phyloP scores from a whole-genome alignment of 192 early-diverging fungal genomes.

The Gaertneriomyces sp. region DNA sequence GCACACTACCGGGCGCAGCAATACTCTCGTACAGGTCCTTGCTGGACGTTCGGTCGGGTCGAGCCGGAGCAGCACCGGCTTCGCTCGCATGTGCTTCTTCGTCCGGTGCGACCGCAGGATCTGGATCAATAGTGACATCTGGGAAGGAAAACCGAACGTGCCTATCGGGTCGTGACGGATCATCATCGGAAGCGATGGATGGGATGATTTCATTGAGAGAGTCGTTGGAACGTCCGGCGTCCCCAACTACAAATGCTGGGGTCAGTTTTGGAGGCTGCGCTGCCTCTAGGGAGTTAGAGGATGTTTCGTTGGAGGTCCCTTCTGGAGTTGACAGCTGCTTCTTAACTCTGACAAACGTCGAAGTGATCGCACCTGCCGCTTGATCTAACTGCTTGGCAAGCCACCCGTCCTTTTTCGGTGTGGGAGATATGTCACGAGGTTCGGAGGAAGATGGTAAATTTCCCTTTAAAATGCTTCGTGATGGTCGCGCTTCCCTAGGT shows the following conservation, averaged over 20 bases:
- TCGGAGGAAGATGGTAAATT: no score
- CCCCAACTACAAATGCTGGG: background rate
- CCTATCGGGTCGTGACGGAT: conserved; percentile 8
- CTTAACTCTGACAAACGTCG: conserved; percentile 15
- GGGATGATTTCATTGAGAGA: background rate
- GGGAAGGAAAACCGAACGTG: conserved; percentile 38
- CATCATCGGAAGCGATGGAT: background rate
- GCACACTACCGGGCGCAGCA: background rate
- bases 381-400: conserved; percentile 24
- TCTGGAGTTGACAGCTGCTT: conserved; percentile 1
- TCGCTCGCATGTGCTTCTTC: conserved; percentile 9
- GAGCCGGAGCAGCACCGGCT: background rate
- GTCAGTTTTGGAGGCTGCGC: no score
- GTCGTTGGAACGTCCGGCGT: background rate
- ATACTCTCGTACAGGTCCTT: background rate
- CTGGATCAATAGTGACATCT: conserved; percentile 30
- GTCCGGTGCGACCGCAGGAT: conserved; percentile 11
- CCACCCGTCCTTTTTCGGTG: background rate
- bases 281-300: background rate
- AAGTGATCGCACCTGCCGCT: conserved; percentile 15
- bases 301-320: background rate
- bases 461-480: conserved; percentile 24
- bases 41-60: background rate
- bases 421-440: no score
- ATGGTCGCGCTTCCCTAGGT: conserved; percentile 17